Conservation (phyloP, 2,329 filamentous ascomycete genomes). For the Xylariaceae sp. region DNA sequence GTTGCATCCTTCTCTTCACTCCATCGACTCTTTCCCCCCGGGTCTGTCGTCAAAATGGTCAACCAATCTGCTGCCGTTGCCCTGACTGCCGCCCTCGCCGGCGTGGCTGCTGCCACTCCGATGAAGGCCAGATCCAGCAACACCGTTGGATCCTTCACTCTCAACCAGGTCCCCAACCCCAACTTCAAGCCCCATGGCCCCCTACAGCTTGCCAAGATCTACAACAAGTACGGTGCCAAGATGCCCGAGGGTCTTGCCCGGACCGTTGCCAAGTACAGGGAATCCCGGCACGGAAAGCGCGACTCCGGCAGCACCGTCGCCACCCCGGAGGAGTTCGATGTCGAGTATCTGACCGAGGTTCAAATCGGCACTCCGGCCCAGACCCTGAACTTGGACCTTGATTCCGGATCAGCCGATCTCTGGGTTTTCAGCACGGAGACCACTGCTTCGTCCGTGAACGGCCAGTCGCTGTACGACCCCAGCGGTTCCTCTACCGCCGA, state of each 20-base stretch:
- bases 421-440: constrained; percentile 27
- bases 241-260: constrained; percentile 17
- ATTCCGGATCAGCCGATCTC: constrained; percentile 28
- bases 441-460: constrained; percentile 13
- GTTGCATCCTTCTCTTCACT: background rate
- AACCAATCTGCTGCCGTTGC: background rate
- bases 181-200: constrained; percentile 20
- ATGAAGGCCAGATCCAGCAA: background rate
- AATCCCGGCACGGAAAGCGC: constrained; percentile 9
- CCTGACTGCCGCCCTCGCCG: background rate
- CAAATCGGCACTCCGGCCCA: constrained; percentile 26
- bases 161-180: constrained; percentile 20
- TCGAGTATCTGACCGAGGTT: constrained; percentile 25
- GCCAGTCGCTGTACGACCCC: constrained; percentile 24
- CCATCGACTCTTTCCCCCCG: background rate
- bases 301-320: constrained; percentile 13
- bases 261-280: constrained; percentile 9
- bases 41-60: background rate
- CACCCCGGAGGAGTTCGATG: constrained; percentile 17
- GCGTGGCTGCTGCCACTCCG: background rate
- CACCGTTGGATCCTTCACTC: constrained; percentile 10
- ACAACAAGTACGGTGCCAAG: constrained; percentile 21
- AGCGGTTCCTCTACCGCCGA: constrained; percentile 19
- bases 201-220: constrained; percentile 21
- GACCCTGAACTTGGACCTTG: constrained; percentile 28